These are phyloP conservation scores for Gonapodya sp. DNA, from an alignment of 192 early-diverging fungal species.

Conservation along the genomic window DNA sequence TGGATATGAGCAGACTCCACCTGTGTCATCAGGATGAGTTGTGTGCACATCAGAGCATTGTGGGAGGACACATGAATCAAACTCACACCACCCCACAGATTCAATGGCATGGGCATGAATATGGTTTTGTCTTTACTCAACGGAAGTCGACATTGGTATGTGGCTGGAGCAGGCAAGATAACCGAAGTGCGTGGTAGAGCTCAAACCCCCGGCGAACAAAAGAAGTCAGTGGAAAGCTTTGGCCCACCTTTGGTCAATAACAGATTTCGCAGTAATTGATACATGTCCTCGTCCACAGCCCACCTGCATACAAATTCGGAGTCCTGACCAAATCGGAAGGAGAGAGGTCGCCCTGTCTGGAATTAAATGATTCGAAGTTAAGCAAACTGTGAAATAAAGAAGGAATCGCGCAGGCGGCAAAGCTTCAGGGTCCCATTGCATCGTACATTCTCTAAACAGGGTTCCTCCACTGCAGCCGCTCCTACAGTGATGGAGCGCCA, in stretches of 20 bases:
- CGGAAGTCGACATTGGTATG: not conserved
- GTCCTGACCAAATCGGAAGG: not conserved
- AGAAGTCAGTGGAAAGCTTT: not conserved
- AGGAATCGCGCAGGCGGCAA: no score
- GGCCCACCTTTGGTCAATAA: not conserved
- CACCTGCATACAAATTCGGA: slow-evolving; percentile 1
- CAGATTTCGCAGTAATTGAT: not conserved
- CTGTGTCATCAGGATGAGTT: not conserved
- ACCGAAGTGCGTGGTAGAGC: not conserved
- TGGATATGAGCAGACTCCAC: slow-evolving; percentile 1
- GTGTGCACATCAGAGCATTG: not conserved
- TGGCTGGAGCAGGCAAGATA: not conserved
- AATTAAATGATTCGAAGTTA: not conserved
- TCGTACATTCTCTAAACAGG: no score
- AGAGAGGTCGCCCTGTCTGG: not conserved
- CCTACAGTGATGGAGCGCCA: no score
- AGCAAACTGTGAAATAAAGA: not conserved
- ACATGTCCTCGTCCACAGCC: not conserved
- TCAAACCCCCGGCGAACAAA: not conserved
- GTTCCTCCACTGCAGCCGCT: no score
- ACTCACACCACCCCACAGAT: slow-evolving; percentile 5
- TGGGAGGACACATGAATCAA: not conserved
- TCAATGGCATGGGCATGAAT: not conserved
- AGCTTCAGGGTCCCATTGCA: no score
- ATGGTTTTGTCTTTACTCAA: not conserved